Conservation (phyloP, 768 basidiomycete species). For the Podaxis sp. region DNA sequence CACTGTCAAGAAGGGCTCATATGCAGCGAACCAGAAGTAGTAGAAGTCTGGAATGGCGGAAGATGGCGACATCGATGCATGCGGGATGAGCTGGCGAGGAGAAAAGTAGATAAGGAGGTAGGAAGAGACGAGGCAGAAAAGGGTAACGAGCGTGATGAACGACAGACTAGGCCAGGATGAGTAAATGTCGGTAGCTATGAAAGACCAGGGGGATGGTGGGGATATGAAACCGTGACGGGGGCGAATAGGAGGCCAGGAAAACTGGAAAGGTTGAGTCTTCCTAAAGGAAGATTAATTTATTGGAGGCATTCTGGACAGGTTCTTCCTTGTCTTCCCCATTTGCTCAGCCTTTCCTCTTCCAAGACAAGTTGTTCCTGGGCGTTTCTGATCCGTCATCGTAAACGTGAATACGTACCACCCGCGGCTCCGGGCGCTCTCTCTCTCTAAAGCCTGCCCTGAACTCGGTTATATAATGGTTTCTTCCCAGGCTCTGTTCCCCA, state of each 20-base stretch:
- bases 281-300: neutral
- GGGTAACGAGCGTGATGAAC: slow-evolving; percentile 4
- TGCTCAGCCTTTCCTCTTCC: neutral
- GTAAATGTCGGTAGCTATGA: neutral
- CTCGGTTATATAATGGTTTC: slow-evolving; percentile 23
- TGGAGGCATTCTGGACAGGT: neutral
- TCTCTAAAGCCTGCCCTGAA: slow-evolving; percentile 34
- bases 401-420: neutral
- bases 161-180: neutral
- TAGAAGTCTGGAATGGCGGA: slow-evolving; percentile 75
- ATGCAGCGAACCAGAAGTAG: slow-evolving; percentile 70
- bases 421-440: neutral
- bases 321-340: neutral
- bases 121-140: slow-evolving; percentile 1
- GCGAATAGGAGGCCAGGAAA: slow-evolving; percentile 2
- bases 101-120: slow-evolving; percentile 9
- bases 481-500: slow-evolving; percentile 15
- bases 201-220: slow-evolving; percentile 17
- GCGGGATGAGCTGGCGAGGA: slow-evolving; percentile 14
- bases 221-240: slow-evolving; percentile 8
- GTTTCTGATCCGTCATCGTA: slow-evolving; percentile 11
- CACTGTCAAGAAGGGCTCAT: slow-evolving; percentile 67
- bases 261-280: neutral
- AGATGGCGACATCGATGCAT: slow-evolving; percentile 32
- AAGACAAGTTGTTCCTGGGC: neutral